A percentile compares a stretch with the other conserved stretches of the same genome.
phyloP scores from a whole-genome alignment of 805 yeast species.

The Hanseniaspora occidentalis region DNA sequence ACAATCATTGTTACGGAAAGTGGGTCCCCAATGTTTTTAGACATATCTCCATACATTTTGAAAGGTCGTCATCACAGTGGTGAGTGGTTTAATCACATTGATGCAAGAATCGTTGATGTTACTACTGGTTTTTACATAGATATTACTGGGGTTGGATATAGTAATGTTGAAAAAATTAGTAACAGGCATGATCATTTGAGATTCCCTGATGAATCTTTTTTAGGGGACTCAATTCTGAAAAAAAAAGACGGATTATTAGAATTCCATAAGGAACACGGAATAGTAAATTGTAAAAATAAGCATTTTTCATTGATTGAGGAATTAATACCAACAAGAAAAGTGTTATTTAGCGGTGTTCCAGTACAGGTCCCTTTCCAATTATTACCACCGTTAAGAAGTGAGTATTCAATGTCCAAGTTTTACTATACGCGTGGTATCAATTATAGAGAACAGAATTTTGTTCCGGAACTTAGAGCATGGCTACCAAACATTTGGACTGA shows the following conservation, averaged over 20 bases:
- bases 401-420: background rate
- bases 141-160: slow-evolving; percentile 36
- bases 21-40: slow-evolving; percentile 16
- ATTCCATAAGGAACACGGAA: background rate
- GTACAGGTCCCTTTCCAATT: background rate
- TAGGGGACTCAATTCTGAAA: background rate
- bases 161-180: background rate
- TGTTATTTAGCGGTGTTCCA: background rate
- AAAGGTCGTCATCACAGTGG: slow-evolving; percentile 3
- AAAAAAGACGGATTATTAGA: background rate
- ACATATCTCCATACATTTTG: background rate
- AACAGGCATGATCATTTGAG: background rate
- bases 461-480: slow-evolving; percentile 1
- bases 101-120: slow-evolving; percentile 51
- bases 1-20: slow-evolving; percentile 30
- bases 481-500: background rate
- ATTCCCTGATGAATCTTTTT: background rate
- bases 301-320: background rate
- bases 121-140: slow-evolving; percentile 52
- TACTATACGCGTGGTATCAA: background rate
- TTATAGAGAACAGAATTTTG: background rate
- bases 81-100: slow-evolving; percentile 33
- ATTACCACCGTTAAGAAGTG: background rate
- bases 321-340: background rate
- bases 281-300: slow-evolving; percentile 1